Base-by-base conservation (phyloP, 257 asterid genomes). In the Orobanche coerulescens region DNA sequence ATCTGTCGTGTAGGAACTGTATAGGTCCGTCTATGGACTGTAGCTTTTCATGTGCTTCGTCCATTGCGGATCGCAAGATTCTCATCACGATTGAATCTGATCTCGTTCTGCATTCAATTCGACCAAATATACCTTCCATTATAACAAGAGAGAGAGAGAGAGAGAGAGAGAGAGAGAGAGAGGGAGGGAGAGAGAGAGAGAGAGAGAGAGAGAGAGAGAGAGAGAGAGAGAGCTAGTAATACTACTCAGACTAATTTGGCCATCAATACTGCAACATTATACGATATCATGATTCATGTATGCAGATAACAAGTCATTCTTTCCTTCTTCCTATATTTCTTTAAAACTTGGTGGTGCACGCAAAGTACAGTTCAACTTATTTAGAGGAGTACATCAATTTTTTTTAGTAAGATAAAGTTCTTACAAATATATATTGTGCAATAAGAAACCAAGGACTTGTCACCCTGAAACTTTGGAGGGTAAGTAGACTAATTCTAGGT, bases 41-140 rank as follows among this genome's bases (percentile, higher is more conserved):
- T 48, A 84, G 66, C 25, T 87, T 78, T 43, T 82, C 90, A 48
- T 78, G 95, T 33, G 91, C 89, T 75, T 75, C 75, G 20, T 84
- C 95, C 97, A 90, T 79, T 51, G 94, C 95, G 15, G 82, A 71
- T 79, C 90, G 78, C 65, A 90, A 23, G 24, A 90, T 76, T 46
- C 77, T 76, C 95, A 90, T 82, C 59, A 84, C 86, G 66, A 75
- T 73, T 1, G 81, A 70, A 56, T 87, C 94, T 0, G 82, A 68
- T 61, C 69, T 84, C 28, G 90, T 84, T 72, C 81, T 65, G 37
- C 79, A 73, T 61, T 78, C 79, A 4, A 85, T 80, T 62, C 82
- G 81, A 11, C 82, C 80, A n/a, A 89, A 69, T 51, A 76, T 14
- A 62, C 79, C 81, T 56, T 86, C 92, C 94, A 86, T 86, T 48